Percentiles rank a stretch among this genome's conserved stretches.
phyloP scores from a whole-genome alignment of 2,329 filamentous ascomycete species.

The Coniochaeta sp. region DNA sequence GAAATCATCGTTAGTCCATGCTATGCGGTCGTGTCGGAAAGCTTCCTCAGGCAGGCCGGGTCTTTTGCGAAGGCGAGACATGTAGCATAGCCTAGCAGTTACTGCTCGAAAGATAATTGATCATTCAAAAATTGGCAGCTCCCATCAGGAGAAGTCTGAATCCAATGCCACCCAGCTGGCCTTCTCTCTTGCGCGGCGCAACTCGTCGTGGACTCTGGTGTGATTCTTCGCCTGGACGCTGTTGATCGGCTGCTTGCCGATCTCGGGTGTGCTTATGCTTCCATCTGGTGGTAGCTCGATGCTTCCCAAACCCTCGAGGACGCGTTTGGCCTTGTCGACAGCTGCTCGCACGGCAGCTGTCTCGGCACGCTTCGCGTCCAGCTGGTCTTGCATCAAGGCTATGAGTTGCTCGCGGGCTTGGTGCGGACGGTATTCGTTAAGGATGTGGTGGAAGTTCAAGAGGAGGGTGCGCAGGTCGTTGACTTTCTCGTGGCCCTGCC shows the following conservation, averaged over 20 bases:
- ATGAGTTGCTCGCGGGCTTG: constrained; percentile 87
- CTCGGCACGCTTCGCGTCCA: constrained; percentile 66
- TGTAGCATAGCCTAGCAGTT: neutral
- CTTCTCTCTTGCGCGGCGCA: constrained; percentile 5
- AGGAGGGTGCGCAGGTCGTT: constrained; percentile 74
- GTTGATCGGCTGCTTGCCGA: neutral
- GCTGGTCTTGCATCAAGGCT: constrained; percentile 76
- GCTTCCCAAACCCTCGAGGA: constrained; percentile 62
- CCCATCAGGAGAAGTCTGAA: constrained; percentile 10
- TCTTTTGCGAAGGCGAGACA: neutral
- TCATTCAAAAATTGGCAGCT: neutral
- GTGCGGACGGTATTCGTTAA: constrained; percentile 92
- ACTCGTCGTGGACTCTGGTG: neutral
- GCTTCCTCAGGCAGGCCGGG: neutral
- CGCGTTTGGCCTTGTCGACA: constrained; percentile 63
- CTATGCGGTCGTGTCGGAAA: neutral
- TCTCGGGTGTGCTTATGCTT: constrained; percentile 5
- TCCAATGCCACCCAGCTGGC: constrained; percentile 13
- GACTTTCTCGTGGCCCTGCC: constrained; percentile 61
- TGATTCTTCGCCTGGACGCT: neutral
- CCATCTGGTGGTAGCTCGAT: constrained; percentile 27
- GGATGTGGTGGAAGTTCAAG: constrained; percentile 84
- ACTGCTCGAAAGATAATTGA: neutral
- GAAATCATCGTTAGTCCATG: neutral
- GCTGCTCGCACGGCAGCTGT: constrained; percentile 61